These are phyloP conservation scores for Claviceps monticola DNA, from an alignment of 2,329 filamentous ascomycete genomes.

Conservation along the genomic window DNA sequence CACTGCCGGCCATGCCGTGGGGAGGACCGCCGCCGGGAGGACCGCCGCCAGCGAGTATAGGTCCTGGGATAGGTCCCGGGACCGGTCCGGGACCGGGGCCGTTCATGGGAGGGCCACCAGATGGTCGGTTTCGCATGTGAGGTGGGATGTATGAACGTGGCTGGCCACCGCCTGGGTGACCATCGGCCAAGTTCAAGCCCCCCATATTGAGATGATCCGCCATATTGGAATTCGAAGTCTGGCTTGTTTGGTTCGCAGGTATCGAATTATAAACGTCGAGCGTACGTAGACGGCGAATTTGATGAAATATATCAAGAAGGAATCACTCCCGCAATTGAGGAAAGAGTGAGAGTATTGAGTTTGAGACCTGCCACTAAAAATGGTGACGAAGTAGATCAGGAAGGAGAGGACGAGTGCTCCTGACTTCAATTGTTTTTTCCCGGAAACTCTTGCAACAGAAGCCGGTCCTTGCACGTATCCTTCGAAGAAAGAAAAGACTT, in stretches of 20 bases:
- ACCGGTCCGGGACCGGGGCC: background rate
- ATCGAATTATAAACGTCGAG: background rate
- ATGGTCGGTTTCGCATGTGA: conserved; percentile 54
- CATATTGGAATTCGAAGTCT: conserved; percentile 39
- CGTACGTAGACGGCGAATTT: conserved; percentile 3
- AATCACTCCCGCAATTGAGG: conserved; percentile 17
- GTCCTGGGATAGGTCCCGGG: conserved; percentile 16
- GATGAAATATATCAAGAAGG: conserved; percentile 6
- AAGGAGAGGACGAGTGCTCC: conserved; percentile 21
- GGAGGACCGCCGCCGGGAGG: conserved; percentile 10
- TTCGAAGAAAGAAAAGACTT: conserved; percentile 26
- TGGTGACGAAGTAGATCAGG: conserved; percentile 9
- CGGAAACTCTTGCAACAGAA: conserved; percentile 18
- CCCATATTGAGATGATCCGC: conserved; percentile 76
- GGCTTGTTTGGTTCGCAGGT: background rate
- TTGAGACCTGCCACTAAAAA: conserved; percentile 12
- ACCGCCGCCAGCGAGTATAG: conserved; percentile 24
- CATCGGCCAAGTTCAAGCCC: conserved; percentile 49
- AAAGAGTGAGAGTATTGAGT: conserved; percentile 14
- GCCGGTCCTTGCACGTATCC: conserved; percentile 22
- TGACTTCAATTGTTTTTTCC: conserved; percentile 18
- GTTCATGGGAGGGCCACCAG: conserved; percentile 2
- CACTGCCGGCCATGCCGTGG: conserved; percentile 30
- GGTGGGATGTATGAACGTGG: conserved; percentile 70
- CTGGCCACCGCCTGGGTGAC: conserved; percentile 12